Conservation (phyloP, 78 protist genomes). For the Dictyostelium intermedium region DNA sequence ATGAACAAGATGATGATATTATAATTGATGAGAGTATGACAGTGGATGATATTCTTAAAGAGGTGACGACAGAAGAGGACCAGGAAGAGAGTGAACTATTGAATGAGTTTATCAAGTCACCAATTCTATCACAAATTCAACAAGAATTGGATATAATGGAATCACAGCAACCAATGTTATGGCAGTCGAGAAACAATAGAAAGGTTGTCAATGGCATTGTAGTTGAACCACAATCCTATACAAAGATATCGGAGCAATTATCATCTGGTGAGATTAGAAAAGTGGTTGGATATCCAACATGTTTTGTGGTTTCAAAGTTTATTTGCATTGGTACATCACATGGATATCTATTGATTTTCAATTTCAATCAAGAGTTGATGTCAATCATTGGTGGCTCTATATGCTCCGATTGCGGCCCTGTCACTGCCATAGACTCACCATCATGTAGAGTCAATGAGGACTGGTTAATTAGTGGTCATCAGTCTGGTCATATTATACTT, state of each 20-base stretch:
- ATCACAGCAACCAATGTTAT: constrained; percentile 47
- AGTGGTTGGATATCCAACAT: constrained; percentile 70
- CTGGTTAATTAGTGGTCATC: constrained; percentile 64
- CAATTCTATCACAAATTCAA: constrained; percentile 9
- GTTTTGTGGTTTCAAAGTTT: constrained; percentile 56
- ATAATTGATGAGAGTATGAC: constrained; percentile 15
- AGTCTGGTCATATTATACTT: constrained; percentile 32
- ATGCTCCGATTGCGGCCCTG: constrained; percentile 59
- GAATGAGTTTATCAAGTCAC: neutral
- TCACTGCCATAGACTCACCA: constrained; percentile 55
- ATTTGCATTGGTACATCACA: constrained; percentile 73
- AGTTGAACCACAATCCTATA: constrained; percentile 66
- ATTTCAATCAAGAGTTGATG: constrained; percentile 45
- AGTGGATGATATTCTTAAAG: constrained; percentile 26
- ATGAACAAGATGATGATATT: constrained; percentile 55
- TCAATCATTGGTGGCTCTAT: constrained; percentile 56
- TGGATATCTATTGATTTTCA: constrained; percentile 61
- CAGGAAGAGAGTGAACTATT: neutral
- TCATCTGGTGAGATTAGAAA: constrained; percentile 29
- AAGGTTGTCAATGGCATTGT: constrained; percentile 50
- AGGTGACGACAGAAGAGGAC: neutral
- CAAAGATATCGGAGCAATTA: constrained; percentile 45
- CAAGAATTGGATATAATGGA: neutral
- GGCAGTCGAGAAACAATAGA: constrained; percentile 33
- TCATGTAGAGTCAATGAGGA: constrained; percentile 64